A percentile compares a stretch with the other conserved stretches of the same genome.
Conservation (phyloP, 2,329 filamentous ascomycete genomes). For the Ramularia endophylla region DNA sequence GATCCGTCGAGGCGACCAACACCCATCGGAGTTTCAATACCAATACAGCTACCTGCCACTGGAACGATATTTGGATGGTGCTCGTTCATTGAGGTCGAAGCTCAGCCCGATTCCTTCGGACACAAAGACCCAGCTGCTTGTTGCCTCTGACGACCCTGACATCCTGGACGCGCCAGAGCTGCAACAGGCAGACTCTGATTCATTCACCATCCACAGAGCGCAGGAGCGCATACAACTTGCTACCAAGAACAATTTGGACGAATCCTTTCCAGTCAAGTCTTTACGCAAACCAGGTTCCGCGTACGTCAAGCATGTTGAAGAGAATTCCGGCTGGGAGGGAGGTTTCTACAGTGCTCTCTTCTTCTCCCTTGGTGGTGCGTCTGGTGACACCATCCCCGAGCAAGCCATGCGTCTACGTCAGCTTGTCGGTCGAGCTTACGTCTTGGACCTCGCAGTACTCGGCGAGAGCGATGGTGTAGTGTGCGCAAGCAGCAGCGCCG, state of each 20-base stretch:
- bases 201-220: slow-evolving; percentile 45
- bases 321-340: slow-evolving; percentile 79
- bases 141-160: slow-evolving; percentile 77
- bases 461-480: slow-evolving; percentile 64
- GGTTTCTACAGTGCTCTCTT: slow-evolving; percentile 80
- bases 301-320: slow-evolving; percentile 64
- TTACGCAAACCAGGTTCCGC: slow-evolving; percentile 40
- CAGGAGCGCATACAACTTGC: slow-evolving; percentile 74
- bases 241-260: slow-evolving; percentile 51
- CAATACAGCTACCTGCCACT: slow-evolving; percentile 77
- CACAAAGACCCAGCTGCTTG: slow-evolving; percentile 46
- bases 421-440: slow-evolving; percentile 71
- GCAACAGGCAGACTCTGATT: slow-evolving; percentile 31
- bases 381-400: slow-evolving; percentile 22
- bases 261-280: slow-evolving; percentile 23
- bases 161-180: slow-evolving; percentile 65
- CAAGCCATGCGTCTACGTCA: slow-evolving; percentile 62
- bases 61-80: slow-evolving; percentile 60
- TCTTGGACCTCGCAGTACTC: slow-evolving; percentile 73
- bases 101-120: background rate
- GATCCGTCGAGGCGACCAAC: slow-evolving; percentile 71
- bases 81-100: slow-evolving; percentile 45
- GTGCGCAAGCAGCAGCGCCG: slow-evolving; percentile 64
- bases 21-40: slow-evolving; percentile 72
- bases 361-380: slow-evolving; percentile 59